Base-by-base conservation (phyloP, 495 filamentous ascomycete genomes). In the Bacidia gigantensis region DNA sequence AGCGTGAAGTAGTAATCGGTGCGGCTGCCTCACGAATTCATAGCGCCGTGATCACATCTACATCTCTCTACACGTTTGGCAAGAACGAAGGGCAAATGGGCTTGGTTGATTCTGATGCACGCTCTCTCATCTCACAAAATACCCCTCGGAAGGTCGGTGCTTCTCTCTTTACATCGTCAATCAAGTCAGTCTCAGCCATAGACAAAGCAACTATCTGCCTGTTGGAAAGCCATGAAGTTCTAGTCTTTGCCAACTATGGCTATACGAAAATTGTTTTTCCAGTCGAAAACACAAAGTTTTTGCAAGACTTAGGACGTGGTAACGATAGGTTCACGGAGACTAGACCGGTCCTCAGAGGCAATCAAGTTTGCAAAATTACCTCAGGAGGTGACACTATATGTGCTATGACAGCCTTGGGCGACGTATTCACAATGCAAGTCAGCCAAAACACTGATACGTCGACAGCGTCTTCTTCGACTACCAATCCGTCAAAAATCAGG, bases 71-170 rank as follows among this genome's bases (percentile, higher is more conserved):
- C 62, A 94, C 87, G 3, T 98, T 93, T 72, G 92, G 92, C 18
- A 95, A 92, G 65, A 98, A 97, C 57, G 80, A 93, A 57, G 92
- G 92, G 21, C 92, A 98, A 58, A 76, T 98, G 44, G 93, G 92
- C 2, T 71, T 98, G 41, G 84, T 96, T 61, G 93, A 95, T 62
- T 89, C 92, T 11, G 90, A 97, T 65, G 88, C 93, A 38, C 81
- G 87, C 18, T 94, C 89, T 0, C 78, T 95, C 14, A 85, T 89
- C 53, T 69, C 79, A 17, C 92, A 98, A 63, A 73, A 73, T 11
- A 83, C 76, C 1, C 93, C 92, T 11, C 77, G 90, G 39, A 89
- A 83, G 55, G 89, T 97, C 25, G 86, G 87, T 0, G 87, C 86
- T 0, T 89, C 87, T 1, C 72, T 95, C 0, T 89, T 96, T 59